Conservation (phyloP, 371 early-diverging fungal genomes). For the Mucor lusitanicus region DNA sequence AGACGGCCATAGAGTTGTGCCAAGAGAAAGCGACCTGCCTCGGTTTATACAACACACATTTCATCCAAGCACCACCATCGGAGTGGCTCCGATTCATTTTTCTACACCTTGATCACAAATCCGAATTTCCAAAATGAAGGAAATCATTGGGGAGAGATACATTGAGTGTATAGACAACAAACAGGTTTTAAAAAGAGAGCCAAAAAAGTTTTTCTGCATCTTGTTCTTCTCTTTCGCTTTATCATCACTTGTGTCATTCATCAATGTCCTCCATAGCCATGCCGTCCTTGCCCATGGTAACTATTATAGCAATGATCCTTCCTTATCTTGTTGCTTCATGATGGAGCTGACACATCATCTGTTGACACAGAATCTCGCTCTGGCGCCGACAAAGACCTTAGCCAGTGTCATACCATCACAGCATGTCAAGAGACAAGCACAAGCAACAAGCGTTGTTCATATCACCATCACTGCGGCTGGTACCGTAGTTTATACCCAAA, state of each 20-base stretch:
- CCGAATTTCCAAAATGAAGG: neutral
- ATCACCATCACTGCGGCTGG: constrained; percentile 22
- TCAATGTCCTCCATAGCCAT: neutral
- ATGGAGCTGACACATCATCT: neutral
- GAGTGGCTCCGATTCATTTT: constrained; percentile 1
- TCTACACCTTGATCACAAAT: neutral
- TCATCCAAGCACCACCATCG: neutral
- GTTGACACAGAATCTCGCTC: neutral
- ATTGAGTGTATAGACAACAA: neutral
- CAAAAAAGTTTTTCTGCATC: neutral
- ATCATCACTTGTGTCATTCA: neutral
- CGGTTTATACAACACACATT: neutral
- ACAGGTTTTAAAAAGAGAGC: neutral
- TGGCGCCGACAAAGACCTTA: neutral
- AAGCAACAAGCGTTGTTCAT: constrained; percentile 16
- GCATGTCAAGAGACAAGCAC: neutral
- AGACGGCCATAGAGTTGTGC: too few relatives aligned
- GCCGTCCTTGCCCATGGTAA: neutral
- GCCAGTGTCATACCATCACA: neutral
- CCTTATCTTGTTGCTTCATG: too few relatives aligned
- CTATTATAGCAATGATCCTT: too few relatives aligned
- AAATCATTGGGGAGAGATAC: neutral
- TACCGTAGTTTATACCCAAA: constrained; percentile 27
- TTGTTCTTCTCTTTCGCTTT: neutral
- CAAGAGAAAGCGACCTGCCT: neutral